Base-by-base conservation (phyloP, 805 yeast species). In the Wickerhamiella kurtzmanii region DNA sequence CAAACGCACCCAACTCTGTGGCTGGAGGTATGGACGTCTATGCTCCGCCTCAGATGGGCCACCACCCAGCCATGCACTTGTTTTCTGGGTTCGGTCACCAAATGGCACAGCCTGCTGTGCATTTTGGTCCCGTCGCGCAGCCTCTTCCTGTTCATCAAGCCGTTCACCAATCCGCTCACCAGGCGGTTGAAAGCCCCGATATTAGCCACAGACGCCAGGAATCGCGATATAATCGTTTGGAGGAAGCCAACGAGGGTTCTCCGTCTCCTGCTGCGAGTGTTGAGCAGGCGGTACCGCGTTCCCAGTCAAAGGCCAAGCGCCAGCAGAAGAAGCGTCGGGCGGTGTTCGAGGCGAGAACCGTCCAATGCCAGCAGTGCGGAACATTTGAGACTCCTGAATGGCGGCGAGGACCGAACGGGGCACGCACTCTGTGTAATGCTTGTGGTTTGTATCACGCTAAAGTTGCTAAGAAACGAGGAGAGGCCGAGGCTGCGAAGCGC, bases 321-420 rank as follows among this genome's bases (percentile, higher is more conserved):
- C 32, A 35, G 17, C n/a, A 39, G 21, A 28, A 22, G 17, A 52
- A 46, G 35, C 44, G 49, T 25, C 55, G 54, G n/a, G 28, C 35
- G 36, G 45, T 49, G 16, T 4, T 9, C 17, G 28, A 48, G 8
- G 18, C 49, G 1, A 59, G 55, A 39, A 50, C 41, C 8, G 51
- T 56, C 19, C 47, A 48, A 22, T 70, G 75, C 53, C 68, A 66
- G 38, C 70, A 73, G 49, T 78, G 83, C 56, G 71, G 69, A n/a
- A 67, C 72, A 3, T 63, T 59, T 5, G 75, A 74, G 41, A 81
- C 94, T 0, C 92, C 92, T 0, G 92, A 83, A 61, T 83, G 94
- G 94, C 66, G 94, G 46, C 71, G 80, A 41, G 92, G 92, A 0
- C 92, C 94, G 1, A 73, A 74, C 46, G 94, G 92, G 2, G 75